Conservation (phyloP, 169 alveolate species). For the Cryptosporidium canis region DNA sequence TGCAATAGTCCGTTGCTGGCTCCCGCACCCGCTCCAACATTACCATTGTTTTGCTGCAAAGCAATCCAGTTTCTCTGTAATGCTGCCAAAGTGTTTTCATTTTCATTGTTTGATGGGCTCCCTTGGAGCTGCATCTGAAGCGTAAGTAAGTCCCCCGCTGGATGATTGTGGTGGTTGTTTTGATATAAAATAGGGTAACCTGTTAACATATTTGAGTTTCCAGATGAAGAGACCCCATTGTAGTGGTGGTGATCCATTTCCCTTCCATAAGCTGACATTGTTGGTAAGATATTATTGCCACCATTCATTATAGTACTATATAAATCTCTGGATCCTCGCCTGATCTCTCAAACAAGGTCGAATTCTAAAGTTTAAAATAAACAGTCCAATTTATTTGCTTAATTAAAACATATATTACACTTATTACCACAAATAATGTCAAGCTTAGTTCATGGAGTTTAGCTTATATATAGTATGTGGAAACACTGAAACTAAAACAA, state of each 20-base stretch:
- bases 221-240: conserved; percentile 50
- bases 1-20: conserved; percentile 28
- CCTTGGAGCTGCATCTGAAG: conserved; percentile 69
- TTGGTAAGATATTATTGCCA: conserved; percentile 50
- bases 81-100: conserved; percentile 64
- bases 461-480: neutral
- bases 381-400: neutral
- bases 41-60: conserved; percentile 53
- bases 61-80: conserved; percentile 72
- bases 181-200: conserved; percentile 64
- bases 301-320: conserved; percentile 52
- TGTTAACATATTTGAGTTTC: conserved; percentile 55
- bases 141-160: conserved; percentile 65
- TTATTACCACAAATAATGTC: conserved; percentile 4
- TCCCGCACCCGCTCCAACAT: conserved; percentile 14
- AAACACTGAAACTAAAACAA: no score
- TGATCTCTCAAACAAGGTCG: conserved; percentile 9
- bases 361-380: conserved; percentile 19
- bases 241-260: conserved; percentile 70
- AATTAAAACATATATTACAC: conserved; percentile 17
- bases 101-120: conserved; percentile 50
- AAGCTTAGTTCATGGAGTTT: neutral
- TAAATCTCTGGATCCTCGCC: neutral
- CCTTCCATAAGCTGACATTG: conserved; percentile 68
- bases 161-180: conserved; percentile 63